Conservation (phyloP, 2,329 filamentous ascomycete species). For the Dendrostoma leiphaemia region DNA sequence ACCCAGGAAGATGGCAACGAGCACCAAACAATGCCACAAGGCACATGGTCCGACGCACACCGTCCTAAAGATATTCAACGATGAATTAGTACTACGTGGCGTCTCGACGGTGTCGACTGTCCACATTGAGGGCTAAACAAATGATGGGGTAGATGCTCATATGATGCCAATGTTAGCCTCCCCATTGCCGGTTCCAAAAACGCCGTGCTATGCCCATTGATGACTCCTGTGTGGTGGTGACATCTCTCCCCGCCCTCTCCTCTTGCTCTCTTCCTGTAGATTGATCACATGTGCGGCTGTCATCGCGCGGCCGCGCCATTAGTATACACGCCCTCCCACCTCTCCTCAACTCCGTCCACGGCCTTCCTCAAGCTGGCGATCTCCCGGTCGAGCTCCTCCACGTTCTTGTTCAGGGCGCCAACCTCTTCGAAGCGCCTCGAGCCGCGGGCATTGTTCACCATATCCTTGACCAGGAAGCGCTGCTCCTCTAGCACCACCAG, state of each 20-base stretch:
- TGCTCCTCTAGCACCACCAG: constrained; percentile 89
- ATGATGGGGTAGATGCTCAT: neutral
- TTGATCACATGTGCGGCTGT: no score
- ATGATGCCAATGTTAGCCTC: no score
- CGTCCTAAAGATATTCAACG: neutral
- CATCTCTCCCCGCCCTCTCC: neutral
- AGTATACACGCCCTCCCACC: constrained; percentile 53
- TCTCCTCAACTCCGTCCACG: constrained; percentile 63
- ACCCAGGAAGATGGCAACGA: no score
- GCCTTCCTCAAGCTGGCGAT: constrained; percentile 67
- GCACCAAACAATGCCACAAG: no score
- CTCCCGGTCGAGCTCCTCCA: constrained; percentile 78
- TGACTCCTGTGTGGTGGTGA: neutral
- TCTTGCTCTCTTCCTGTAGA: neutral
- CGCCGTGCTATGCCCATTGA: constrained; percentile 9
- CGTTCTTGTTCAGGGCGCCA: constrained; percentile 71
- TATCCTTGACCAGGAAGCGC: constrained; percentile 81
- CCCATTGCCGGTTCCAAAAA: no score
- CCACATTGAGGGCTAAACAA: neutral
- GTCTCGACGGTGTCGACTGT: neutral
- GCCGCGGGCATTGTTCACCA: constrained; percentile 75
- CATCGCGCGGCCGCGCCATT: constrained; percentile 20
- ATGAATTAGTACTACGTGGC: neutral
- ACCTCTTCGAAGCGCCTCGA: constrained; percentile 85
- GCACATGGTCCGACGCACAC: no score